Base-by-base conservation (phyloP, 75 land plant species). In the Cunninghamia lanceolata region DNA sequence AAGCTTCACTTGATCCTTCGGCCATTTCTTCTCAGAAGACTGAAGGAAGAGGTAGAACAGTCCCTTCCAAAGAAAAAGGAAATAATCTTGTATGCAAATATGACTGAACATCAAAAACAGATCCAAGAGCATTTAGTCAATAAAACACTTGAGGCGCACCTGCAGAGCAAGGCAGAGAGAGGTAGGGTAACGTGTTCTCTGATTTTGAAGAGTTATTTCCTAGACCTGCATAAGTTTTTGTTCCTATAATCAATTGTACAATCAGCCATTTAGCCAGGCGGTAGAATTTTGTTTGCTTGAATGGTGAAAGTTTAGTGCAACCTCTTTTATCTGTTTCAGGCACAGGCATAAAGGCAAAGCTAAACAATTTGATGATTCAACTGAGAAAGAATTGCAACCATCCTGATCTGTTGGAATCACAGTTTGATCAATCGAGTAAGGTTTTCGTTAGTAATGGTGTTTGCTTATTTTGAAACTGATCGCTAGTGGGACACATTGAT, bases 371-470 rank as follows among this genome's bases (percentile, higher is more conserved):
- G 74, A 81, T 94, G 85, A 88, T 95, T 85, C 99, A 97, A 84
- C 93, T 97, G 13, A 84, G 99, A 81, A 97, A 97, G 87, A 97
- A 95, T 87, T 96, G 96, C 92, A 94, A 94, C 87, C 98, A 96
- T 92, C 99, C 99, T 86, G 99, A 96, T 77, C 92, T 97, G 75
- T 82, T 97, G 83, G 89, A 87, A 40, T 88, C 96, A 42, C 91
- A 91, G 2, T 92, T 93, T 78, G 89, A 91, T 79, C 91, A 86
- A 38, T 88, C 92, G 40, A 78, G 99, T 97, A 93, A 84, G 93
- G 85, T 4, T 66, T 43, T 59, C 4, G 1, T 2, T 78, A 71
- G 30, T 63, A 66, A 16, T 68, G 21, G 40, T 30, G 59, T 14
- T 52, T 36, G 39, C 19, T 17, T 59, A 76, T 50, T 43, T 19